Conservation (phyloP, 208 protist genomes). For the Lotmaria passim region DNA sequence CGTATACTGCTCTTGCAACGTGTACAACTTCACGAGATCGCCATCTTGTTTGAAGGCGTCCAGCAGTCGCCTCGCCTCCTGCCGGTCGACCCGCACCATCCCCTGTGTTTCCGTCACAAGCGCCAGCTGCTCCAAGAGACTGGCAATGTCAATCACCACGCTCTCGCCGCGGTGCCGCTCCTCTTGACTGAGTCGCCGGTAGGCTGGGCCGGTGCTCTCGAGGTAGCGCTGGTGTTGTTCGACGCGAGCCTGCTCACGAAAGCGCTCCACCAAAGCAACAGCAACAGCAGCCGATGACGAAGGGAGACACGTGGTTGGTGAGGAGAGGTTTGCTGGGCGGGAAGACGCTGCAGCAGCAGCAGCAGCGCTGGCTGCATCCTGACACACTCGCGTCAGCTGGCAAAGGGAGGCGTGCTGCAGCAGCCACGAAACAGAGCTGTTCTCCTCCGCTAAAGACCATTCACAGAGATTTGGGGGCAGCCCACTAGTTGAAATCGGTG, state of each 20-base stretch:
- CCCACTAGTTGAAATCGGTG: too few species aligned
- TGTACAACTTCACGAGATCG: conserved; percentile 52
- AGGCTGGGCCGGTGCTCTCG: conserved; percentile 26
- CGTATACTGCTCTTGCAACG: conserved; percentile 46
- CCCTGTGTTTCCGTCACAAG: conserved; percentile 43
- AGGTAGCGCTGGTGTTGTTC: conserved; percentile 33
- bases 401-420: conserved; percentile 19
- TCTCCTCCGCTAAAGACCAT: neutral
- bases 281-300: neutral
- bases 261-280: conserved; percentile 12
- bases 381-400: conserved; percentile 5
- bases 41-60: conserved; percentile 55
- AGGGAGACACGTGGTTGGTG: neutral
- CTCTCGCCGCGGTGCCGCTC: conserved; percentile 46
- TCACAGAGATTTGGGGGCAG: too few species aligned
- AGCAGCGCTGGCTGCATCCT: neutral
- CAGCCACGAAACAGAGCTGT: conserved; percentile 24
- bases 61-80: conserved; percentile 50
- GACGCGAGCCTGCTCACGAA: conserved; percentile 6
- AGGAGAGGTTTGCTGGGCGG: neutral
- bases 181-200: conserved; percentile 36
- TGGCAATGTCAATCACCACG: conserved; percentile 55
- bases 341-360: neutral
- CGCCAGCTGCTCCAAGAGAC: conserved; percentile 57
- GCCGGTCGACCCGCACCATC: conserved; percentile 45